Evolutionary conservation across 2,329 filamentous ascomycete genomes (phyloP).

Genomic region (Cercospora canescens): DNA sequence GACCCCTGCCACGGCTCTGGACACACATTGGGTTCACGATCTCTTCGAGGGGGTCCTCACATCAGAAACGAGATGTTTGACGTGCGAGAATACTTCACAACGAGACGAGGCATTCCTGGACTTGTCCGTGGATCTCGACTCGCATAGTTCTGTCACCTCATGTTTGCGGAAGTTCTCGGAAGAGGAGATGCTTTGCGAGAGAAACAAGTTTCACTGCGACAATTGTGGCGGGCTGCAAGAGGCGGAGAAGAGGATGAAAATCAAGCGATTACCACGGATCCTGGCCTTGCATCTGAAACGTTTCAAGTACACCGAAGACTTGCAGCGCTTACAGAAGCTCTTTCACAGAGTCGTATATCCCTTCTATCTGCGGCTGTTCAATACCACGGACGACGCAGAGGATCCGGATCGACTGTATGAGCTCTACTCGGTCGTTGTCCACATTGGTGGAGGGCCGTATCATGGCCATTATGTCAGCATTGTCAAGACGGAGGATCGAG

Average conservation of each 20-base stretch:
- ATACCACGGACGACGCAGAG: conserved; percentile 92
- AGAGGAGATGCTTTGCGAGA: conserved; percentile 96
- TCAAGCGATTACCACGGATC: conserved; percentile 89
- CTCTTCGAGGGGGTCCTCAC: conserved; percentile 93
- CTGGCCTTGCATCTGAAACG: conserved; percentile 91
- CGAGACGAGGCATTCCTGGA: conserved; percentile 95
- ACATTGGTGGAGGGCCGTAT: conserved; percentile 94
- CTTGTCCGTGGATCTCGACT: conserved; percentile 90
- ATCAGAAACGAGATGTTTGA: conserved; percentile 94
- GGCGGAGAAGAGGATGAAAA: conserved; percentile 99
- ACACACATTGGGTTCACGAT: conserved; percentile 83
- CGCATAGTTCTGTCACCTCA: conserved; percentile 94
- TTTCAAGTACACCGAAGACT: conserved; percentile 97
- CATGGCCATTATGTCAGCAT: conserved; percentile 98
- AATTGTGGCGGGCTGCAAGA: conserved; percentile 95
- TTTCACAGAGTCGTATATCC: conserved; percentile 97
- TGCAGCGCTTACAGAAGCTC: conserved; percentile 89
- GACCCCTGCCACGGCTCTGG: conserved; percentile 29
- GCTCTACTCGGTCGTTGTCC: conserved; percentile 93
- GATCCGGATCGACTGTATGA: conserved; percentile 94
- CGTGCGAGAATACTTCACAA: conserved; percentile 93
- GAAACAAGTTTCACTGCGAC: conserved; percentile 99
- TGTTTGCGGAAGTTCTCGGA: conserved; percentile 95
- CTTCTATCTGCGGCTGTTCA: conserved; percentile 94
- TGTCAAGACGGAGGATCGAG: conserved; percentile 93